Conservation (phyloP, 73 alveolate species). For the Tetrahymena elliotti region DNA sequence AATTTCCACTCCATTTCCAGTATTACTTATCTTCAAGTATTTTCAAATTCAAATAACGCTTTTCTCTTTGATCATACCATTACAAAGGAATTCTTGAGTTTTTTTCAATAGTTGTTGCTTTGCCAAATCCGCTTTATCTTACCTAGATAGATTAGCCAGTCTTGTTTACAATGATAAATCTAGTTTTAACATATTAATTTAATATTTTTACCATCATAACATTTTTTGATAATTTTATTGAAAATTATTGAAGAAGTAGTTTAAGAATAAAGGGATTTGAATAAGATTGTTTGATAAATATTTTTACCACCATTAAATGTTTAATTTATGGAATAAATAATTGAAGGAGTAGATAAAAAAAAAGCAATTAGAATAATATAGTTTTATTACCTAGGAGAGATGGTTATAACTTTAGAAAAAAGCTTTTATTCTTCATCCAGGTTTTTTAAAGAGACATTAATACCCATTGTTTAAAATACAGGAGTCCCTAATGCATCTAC, state of each 20-base stretch:
- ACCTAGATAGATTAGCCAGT: not conserved
- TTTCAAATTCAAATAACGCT: not conserved
- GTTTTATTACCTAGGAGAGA: not conserved
- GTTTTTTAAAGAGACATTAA: not conserved
- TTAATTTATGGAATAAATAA: too few relatives aligned
- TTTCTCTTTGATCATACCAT: not conserved
- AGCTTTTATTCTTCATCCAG: not conserved
- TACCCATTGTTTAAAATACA: not conserved
- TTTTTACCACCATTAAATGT: too few relatives aligned
- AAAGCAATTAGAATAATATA: too few relatives aligned
- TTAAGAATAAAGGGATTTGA: too few relatives aligned
- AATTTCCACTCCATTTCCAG: constrained; percentile 13
- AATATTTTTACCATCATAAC: not conserved
- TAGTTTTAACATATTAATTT: not conserved
- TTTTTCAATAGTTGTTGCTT: not conserved
- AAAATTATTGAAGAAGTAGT: too few relatives aligned
- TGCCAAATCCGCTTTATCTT: not conserved
- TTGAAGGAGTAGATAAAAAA: too few relatives aligned
- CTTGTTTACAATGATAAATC: not conserved
- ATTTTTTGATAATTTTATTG: not conserved
- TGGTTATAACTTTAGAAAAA: not conserved
- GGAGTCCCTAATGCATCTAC: not conserved
- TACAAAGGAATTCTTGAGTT: not conserved
- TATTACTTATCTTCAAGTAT: not conserved
- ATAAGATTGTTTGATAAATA: too few relatives aligned